Percentiles rank a stretch among this genome's conserved stretches.
Evolutionary conservation across 129 eudicot genomes (phyloP).

Genomic region (Kitagawia praeruptora): DNA sequence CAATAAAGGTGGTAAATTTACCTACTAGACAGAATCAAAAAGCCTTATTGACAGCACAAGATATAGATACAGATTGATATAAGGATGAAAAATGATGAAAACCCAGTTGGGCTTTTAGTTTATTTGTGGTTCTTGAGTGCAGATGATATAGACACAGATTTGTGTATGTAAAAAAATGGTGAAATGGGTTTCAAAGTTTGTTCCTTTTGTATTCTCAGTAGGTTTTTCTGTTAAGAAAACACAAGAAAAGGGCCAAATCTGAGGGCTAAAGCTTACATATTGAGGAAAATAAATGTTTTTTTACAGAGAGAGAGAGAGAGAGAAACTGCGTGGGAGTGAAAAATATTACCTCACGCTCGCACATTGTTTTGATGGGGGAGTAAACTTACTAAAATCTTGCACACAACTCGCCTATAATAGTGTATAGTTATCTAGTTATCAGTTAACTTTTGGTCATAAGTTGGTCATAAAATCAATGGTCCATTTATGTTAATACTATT

Average conservation of each 20-base stretch:
- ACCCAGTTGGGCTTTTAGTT: neutral
- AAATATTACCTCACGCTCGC: neutral
- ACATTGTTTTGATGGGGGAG: neutral
- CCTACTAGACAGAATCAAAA: constrained; percentile 27
- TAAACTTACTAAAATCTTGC: neutral
- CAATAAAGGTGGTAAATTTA: constrained; percentile 15
- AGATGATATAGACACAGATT: neutral
- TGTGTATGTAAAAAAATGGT: neutral
- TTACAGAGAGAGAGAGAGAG: neutral
- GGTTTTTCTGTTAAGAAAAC: constrained; percentile 6
- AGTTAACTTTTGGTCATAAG: no score
- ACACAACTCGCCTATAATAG: neutral
- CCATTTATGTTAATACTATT: no score
- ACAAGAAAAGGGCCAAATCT: constrained; percentile 12
- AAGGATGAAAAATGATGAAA: neutral
- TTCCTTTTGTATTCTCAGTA: neutral
- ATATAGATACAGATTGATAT: neutral
- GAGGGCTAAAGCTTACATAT: constrained; percentile 3
- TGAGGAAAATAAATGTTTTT: neutral
- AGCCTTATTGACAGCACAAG: neutral
- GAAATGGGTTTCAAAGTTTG: constrained; percentile 1
- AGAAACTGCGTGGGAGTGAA: neutral
- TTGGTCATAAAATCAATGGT: no score
- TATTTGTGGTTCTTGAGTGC: neutral
- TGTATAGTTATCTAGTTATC: neutral